Evolutionary conservation across 805 yeast species (phyloP), one percentile per base, ranked within the genome.

Genomic region (Ogataea henricii): DNA sequence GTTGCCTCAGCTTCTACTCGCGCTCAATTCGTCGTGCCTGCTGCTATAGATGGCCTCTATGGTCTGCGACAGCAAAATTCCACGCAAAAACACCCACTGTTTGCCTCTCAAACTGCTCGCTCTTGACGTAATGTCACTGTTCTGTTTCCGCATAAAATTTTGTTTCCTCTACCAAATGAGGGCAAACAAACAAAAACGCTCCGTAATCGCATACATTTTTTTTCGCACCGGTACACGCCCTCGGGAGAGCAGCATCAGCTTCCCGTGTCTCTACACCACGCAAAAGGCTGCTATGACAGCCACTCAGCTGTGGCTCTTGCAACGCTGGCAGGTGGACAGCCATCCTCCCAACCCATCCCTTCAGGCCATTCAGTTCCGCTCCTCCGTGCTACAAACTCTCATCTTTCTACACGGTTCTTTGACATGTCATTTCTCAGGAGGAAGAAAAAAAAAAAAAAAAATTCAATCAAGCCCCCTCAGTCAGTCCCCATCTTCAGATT

Each of bases 81-180:
- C 20, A 10, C 23, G 42, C 33, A 39, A 39, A 37, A 16, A 13
- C n/a, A 10, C 14, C 25, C 20, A 13, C 25, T 23, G 14, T 7
- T 21, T 36, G 12, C 12, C 4, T 18, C 9, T 21, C 10, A n/a
- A 13, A n/a, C n/a, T 3, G 17, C 12, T 36, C 12, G 10, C 30
- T 14, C 41, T 33, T 35, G 39, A 48, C 48, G 44, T 45, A 43
- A 44, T 45, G 47, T 42, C 53, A 43, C 49, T 38, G 38, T 51
- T 51, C 51, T 47, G 53, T 43, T 45, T 43, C 40, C 42, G 38
- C 53, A 49, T 39, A 48, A 51, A 33, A 45, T 45, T 48, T 48
- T 45, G 43, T 45, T 37, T 45, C 33, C 18, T 45, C 25, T 29
- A 33, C 25, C 17, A 44, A 36, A 49, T 49, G 53, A 49, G 50